Conservation (phyloP, 1,139 yeast genomes). For the Nakaseomyces sp. region DNA sequence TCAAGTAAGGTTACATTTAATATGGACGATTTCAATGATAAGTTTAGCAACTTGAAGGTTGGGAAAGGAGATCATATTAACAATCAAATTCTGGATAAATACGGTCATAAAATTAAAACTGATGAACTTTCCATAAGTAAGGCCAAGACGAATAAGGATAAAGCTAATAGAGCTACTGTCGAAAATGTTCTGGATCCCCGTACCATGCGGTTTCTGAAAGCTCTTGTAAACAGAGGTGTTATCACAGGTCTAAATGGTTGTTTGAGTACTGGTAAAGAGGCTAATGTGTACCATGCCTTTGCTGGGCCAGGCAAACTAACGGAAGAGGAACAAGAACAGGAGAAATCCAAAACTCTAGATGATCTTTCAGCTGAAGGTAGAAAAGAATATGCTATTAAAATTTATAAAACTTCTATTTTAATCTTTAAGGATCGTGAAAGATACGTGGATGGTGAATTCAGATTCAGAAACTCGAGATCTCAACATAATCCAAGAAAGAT, state of each 20-base stretch:
- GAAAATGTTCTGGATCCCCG: conserved; percentile 96
- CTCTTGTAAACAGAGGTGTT: conserved; percentile 73
- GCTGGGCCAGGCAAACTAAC: conserved; percentile 43
- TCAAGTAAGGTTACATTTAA: not conserved
- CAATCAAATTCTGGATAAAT: conserved; percentile 51
- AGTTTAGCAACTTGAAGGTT: conserved; percentile 15
- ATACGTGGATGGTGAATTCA: conserved; percentile 91
- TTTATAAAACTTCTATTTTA: conserved; percentile 88
- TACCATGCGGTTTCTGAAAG: conserved; percentile 73
- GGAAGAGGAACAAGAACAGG: conserved; percentile 8
- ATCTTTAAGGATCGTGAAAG: conserved; percentile 94
- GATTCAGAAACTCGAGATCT: conserved; percentile 76
- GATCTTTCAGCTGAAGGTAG: conserved; percentile 18
- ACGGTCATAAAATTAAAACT: conserved; percentile 54
- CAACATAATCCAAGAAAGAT: conserved; percentile 93
- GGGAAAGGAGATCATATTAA: conserved; percentile 33
- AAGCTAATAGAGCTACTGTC: conserved; percentile 90
- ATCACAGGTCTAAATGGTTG: conserved; percentile 88
- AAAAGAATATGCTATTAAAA: conserved; percentile 75
- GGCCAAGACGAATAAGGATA: conserved; percentile 60
- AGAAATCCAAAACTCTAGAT: conserved; percentile 4
- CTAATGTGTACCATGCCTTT: conserved; percentile 91
- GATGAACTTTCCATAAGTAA: conserved; percentile 46
- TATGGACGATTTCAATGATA: conserved; percentile 10
- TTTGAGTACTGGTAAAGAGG: conserved; percentile 94